Base-by-base conservation (phyloP, 2,329 filamentous ascomycete genomes). In the Aspergillus nomiae region DNA sequence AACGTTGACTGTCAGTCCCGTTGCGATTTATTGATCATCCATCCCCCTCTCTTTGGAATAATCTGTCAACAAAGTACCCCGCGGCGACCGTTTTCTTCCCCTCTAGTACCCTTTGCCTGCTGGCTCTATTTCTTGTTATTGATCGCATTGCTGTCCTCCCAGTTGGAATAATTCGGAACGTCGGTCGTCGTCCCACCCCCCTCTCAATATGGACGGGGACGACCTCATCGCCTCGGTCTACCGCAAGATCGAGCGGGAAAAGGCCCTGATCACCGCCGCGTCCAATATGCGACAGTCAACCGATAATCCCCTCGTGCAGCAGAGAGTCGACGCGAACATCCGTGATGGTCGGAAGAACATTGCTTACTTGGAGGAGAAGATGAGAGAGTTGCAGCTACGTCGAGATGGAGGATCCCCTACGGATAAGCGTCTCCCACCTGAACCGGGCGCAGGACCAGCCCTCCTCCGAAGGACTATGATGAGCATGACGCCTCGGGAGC, bases 201-300 rank as follows among this genome's bases (percentile, higher is more conserved):
- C 72, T 71, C 75, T 77, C 78, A 82, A 70, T 76, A 88, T 88
- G 82, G 83, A 82, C 66, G 83, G 82, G 77, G 86, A 89, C 75
- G 84, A 87, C 70, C 84, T 87, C 68, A 85, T 89, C 80, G 88
- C 88, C 81, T 91, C 92, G 79, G 93, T 99, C 82, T 89, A 91
- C 82, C 91, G 90, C 84, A 98, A 99, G 90, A 98, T 99, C 80
- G 92, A 97, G 85, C 90, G 94, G 78, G 95, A 99, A 82, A 94
- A 94, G 85, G 91, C 90, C 73, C 89, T 98, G 75, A 95, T 99
- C 84, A 91, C 91, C 79, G 94, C 92, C 73, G 94, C 94, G 71
- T 95, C 92, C 81, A 88, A 91, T 72, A 97, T 99, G 94, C 91
- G 93, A 81, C 90, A 94, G 81, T 94, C 95, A 79, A 97, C 94